Percentiles rank a stretch among this genome's conserved stretches.
phyloP scores from a whole-genome alignment of 192 early-diverging fungal genomes.

The Gamsiella multidivaricata region DNA sequence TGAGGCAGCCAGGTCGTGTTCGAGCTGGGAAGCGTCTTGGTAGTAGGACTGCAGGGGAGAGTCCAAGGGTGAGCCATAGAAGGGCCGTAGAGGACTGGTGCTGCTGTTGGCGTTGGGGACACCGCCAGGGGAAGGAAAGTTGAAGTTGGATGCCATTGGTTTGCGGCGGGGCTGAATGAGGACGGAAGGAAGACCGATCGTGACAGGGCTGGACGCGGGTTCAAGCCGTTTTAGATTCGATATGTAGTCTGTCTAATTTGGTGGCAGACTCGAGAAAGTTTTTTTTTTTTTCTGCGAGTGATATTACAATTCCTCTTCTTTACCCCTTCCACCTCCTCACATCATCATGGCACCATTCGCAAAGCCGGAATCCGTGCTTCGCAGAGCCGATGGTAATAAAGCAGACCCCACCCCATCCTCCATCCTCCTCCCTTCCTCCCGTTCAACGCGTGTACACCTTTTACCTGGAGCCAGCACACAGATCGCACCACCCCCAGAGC shows the following conservation, averaged over 20 bases:
- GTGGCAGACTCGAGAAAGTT: no score
- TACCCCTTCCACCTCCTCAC: slow-evolving; percentile 19
- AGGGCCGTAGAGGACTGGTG: slow-evolving; percentile 20
- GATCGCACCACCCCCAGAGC: no score
- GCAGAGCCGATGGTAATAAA: slow-evolving; percentile 53
- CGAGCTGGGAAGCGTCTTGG: slow-evolving; percentile 9
- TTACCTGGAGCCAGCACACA: no score
- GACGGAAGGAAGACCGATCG: no score
- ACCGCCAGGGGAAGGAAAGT: slow-evolving; percentile 39
- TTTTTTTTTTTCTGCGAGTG: background rate
- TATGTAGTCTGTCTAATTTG: no score
- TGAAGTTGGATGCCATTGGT: slow-evolving; percentile 36
- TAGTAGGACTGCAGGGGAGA: slow-evolving; percentile 36
- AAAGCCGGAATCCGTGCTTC: slow-evolving; percentile 56
- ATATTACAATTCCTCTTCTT: slow-evolving; percentile 7
- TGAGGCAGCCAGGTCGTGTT: slow-evolving; percentile 5
- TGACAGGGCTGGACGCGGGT: no score
- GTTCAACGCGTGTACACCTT: no score
- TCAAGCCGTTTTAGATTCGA: no score
- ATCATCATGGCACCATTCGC: slow-evolving; percentile 54
- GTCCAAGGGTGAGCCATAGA: slow-evolving; percentile 26
- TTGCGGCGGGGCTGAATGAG: background rate
- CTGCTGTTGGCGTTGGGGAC: slow-evolving; percentile 35
- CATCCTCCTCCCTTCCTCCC: background rate
- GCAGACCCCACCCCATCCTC: background rate